Evolutionary conservation across 805 yeast species (phyloP).

Genomic region (Torulaspora delbrueckii): DNA sequence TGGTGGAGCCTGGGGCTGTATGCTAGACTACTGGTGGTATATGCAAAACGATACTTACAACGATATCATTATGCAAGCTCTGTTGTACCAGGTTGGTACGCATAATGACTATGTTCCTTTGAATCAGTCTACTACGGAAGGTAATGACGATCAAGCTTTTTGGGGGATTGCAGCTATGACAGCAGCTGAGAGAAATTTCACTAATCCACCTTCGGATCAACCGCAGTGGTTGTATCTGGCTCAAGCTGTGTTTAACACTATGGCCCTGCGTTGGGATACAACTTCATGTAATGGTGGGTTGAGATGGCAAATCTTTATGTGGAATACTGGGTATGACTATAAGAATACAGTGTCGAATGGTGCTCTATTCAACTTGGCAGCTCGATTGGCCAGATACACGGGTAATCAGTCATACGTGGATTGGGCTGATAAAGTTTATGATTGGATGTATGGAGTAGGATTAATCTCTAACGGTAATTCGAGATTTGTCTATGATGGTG

Average conservation of each 20-base stretch:
- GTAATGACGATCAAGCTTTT: constrained; percentile 96
- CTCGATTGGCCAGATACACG: constrained; percentile 80
- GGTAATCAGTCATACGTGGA: constrained; percentile 66
- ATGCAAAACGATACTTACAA: constrained; percentile 68
- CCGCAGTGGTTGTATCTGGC: constrained; percentile 81
- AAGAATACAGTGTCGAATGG: constrained; percentile 92
- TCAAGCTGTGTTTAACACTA: constrained; percentile 86
- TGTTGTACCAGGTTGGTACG: constrained; percentile 69
- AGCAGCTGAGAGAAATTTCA: constrained; percentile 85
- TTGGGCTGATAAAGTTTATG: constrained; percentile 70
- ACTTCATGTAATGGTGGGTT: constrained; percentile 77
- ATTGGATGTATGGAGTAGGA: constrained; percentile 63
- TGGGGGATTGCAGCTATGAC: constrained; percentile 94
- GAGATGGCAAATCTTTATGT: constrained; percentile 92
- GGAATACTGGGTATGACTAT: constrained; percentile 93
- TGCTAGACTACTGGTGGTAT: constrained; percentile 72
- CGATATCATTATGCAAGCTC: constrained; percentile 51
- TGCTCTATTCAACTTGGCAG: constrained; percentile 79
- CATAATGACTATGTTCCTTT: constrained; percentile 77
- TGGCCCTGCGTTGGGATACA: constrained; percentile 84
- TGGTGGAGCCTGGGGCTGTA: constrained; percentile 89
- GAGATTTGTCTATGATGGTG: constrained; percentile 61
- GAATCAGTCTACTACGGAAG: constrained; percentile 88
- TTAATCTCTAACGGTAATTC: constrained; percentile 41
- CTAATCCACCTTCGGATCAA: constrained; percentile 52